Evolutionary conservation across 176 grass and related monocot species (phyloP), one percentile per base, ranked within the genome.

Genomic region (Elymus sibiricus): DNA sequence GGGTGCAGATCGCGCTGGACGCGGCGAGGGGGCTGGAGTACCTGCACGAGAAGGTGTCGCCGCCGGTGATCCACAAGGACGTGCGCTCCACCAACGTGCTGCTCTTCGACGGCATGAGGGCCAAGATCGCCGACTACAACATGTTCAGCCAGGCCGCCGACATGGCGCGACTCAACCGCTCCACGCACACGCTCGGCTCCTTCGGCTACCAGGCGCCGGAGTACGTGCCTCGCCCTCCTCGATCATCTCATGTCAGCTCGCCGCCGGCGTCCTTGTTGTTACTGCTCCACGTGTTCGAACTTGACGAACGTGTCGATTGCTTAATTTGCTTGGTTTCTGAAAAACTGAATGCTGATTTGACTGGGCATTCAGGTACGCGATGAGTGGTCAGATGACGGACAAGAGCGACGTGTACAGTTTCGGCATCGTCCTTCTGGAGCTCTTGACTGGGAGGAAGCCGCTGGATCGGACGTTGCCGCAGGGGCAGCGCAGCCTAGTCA

Each of bases 61-160:
- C 90, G 24, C 16, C 81, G 77, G 82, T 92, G 65, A 87, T 79
- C 62, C 92, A 92, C 84, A 86, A 64, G 79, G 90, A 94, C 78
- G 87, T 94, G 22, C 74, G 92, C 3, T 90, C 92, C 46, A 90
- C 87, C 72, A 94, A 92, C 83, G 85, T 94, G 79, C 92, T 94
- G 86, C 60, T 94, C 9, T 94, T 94, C 86, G 83, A 85, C 1
- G 90, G 75, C 16, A 80, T 82, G 62, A 68, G 80, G 56, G 90
- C 92, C 8, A 94, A 94, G 88, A 64, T 94, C 61, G 90, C 85
- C 5, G 92, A 94, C 87, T 92, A 82, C 87, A 94, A 94, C 90
- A 85, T 94, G 64, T 92, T 87, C 76, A 90, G 85, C 82, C 89
- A 94, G 82, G 86, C 92, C 15, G 87, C 89, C 3, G 92, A 94